Percentiles rank a stretch among this genome's conserved stretches.
Evolutionary conservation across 192 early-diverging fungal genomes (phyloP).

Genomic region (Coemansia erecta): DNA sequence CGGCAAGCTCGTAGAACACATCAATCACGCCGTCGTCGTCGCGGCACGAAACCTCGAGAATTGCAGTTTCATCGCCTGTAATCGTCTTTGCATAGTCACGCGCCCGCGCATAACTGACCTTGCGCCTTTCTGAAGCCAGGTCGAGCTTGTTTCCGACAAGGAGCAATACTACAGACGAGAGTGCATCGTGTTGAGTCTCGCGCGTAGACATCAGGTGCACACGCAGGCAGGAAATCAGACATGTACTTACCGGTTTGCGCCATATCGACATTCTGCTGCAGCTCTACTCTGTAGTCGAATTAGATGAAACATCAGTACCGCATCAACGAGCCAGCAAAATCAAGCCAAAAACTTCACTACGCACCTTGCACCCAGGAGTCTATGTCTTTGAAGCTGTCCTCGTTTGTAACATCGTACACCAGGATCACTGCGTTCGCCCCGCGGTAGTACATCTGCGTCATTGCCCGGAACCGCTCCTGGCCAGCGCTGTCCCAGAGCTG

Average conservation of each 20-base stretch:
- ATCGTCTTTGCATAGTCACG: constrained; percentile 61
- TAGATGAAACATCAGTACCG: background rate
- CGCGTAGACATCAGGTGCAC: too few relatives aligned
- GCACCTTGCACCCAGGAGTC: constrained; percentile 62
- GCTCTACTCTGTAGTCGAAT: constrained; percentile 38
- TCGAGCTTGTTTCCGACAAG: constrained; percentile 74
- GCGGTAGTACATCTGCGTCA: constrained; percentile 77
- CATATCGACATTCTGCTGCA: constrained; percentile 62
- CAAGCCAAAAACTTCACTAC: background rate
- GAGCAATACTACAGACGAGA: constrained; percentile 58
- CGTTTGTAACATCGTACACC: constrained; percentile 72
- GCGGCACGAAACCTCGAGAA: constrained; percentile 71
- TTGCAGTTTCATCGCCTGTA: constrained; percentile 60
- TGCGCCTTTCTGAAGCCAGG: constrained; percentile 58
- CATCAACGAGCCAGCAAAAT: too few relatives aligned
- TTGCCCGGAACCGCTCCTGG: constrained; percentile 73
- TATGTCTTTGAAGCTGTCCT: constrained; percentile 67
- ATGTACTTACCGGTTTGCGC: constrained; percentile 57
- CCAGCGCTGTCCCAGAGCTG: constrained; percentile 77
- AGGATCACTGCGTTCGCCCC: constrained; percentile 70
- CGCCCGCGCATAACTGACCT: constrained; percentile 58
- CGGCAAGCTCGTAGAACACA: constrained; percentile 47
- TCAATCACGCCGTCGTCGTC: constrained; percentile 64
- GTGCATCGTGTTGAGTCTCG: background rate
- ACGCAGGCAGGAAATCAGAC: background rate